Percentiles rank a stretch among this genome's conserved stretches.
These are phyloP conservation scores for Ricinus communis DNA, from an alignment of 345 rosid species.

Conservation along the genomic window DNA sequence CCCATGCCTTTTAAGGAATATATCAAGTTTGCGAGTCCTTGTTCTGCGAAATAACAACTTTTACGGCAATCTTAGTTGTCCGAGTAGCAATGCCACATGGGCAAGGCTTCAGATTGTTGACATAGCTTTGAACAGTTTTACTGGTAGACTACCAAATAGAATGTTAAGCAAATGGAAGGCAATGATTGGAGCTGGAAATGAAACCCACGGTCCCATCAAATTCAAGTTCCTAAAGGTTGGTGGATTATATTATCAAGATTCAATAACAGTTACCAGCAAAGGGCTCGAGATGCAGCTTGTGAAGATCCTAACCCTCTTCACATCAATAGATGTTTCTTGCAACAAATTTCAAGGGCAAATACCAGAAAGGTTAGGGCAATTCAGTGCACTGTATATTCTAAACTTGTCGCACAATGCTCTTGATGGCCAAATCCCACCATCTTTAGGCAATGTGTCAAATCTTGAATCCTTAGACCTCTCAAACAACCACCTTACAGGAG, in stretches of 20 bases:
- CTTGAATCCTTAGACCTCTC: constrained; percentile 29
- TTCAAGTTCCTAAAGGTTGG: neutral
- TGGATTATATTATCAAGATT: constrained; percentile 30
- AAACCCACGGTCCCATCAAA: constrained; percentile 23
- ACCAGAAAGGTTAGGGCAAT: constrained; percentile 18
- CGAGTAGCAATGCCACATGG: constrained; percentile 10
- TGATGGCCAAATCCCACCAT: constrained; percentile 14
- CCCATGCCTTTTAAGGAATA: constrained; percentile 35
- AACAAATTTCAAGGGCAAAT: constrained; percentile 22
- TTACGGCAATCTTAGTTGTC: constrained; percentile 18
- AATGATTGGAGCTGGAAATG: constrained; percentile 29
- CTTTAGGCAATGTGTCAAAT: constrained; percentile 12
- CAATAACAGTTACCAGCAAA: constrained; percentile 42
- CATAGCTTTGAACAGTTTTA: constrained; percentile 37
- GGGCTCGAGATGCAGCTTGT: constrained; percentile 37
- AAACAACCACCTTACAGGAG: constrained; percentile 4
- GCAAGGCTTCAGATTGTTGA: constrained; percentile 42
- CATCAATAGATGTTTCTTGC: constrained; percentile 31
- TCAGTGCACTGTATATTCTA: constrained; percentile 20
- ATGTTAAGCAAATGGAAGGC: constrained; percentile 30
- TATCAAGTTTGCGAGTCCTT: constrained; percentile 36
- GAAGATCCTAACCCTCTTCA: constrained; percentile 47
- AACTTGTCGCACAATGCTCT: constrained; percentile 26
- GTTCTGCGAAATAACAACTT: constrained; percentile 37
- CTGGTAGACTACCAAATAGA: constrained; percentile 17